Evolutionary conservation across 192 early-diverging fungal species (phyloP), one percentile per base, ranked within the genome.

Genomic region (Diversispora epigaea): DNA sequence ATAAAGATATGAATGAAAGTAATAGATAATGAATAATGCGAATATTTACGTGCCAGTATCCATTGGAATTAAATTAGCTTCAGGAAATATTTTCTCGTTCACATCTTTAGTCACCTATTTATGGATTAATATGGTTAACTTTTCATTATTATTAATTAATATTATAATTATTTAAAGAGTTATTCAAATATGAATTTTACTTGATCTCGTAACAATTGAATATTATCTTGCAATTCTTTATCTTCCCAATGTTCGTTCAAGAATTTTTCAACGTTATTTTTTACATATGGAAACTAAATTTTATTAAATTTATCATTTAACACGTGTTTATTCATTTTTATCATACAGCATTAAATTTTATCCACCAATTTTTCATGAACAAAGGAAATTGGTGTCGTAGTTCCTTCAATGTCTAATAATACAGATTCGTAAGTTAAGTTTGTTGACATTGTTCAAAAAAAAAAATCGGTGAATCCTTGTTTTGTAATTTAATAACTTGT

Each of bases 371-470:
- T 86, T 60, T 96, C 94, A 81, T 95, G 94, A 21, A 99, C 96
- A 87, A 98, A 99, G 25, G 94, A 89, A 43, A 99, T 96, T 17
- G 96, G 95, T 2, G 95, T 97, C 6, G 95, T 98, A 2, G 97
- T 99, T 17, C 97, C 96, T 80, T 98, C 95, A 76, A 96, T 92
- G 77, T 96, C 95, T n/a, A 94, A 82, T 61, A 96, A 71, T 41
- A 92, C 86, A 22, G 77, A 82, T 56, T 82, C 78, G 71, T 89
- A 92, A 0, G 85, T 32, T 0, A 32, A 32, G 25, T 32, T 32
- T 32, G 25, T 32, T 32, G 25, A 32, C 25, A 32, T 32, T 32
- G 25, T 32, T 32, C 25, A 32, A 32, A 32, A 32, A 32, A 32
- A 32, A 32, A 32, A 32, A 32, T 32, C 0, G 25, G 25, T 2